Evolutionary conservation across 139 green algal species (phyloP), one percentile per base, ranked within the genome.

Genomic region (Chlamydomonas incerta): DNA sequence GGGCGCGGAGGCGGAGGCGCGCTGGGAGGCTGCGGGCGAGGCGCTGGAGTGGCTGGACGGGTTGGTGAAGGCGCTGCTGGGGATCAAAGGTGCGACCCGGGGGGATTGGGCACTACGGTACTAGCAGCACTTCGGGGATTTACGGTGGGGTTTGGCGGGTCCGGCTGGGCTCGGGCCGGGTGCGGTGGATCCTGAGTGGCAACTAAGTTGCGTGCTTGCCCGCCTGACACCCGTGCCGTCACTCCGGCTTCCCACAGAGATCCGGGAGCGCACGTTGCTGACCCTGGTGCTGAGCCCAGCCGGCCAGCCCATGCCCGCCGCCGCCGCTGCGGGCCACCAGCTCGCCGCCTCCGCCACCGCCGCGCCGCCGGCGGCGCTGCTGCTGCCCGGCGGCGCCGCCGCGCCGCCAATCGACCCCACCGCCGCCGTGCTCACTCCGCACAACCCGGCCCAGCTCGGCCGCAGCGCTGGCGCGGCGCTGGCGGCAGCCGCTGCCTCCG

Each of bases 21-120:
- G 8, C 46, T 81, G 62, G 71, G 72, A 87, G 29, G 72, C 62
- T 15, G 72, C 35, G 9, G 82, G 41, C 11, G 74, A 67, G 72
- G 62, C 57, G 11, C 74, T 94, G n/a, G 70, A 80, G 72, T 95
- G 93, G 93, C 31, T 91, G 63, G 92, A 95, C 66, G 35, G 31
- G 6, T 71, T 93, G 6, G 71, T 86, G 5, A 52, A 81, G 69
- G 65, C 31, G 2, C 74, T 93, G 20, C 76, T 88, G 37, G 55
- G 35, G 18, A 69, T 57, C 10, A 47, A 41, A 14, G 79, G 79
- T 85, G 31, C 41, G 79, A 20, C 0, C 6, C 8, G 41, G 41
- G 41, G 6, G 41, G 5, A 8, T 50, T 50, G 41, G 5, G 41
- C n/a, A n/a, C n/a, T n/a, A n/a, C n/a, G n/a, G n/a, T n/a, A n/a